Conservation (phyloP, 2,329 filamentous ascomycete species). For the Sodiomyces alkalinus region DNA sequence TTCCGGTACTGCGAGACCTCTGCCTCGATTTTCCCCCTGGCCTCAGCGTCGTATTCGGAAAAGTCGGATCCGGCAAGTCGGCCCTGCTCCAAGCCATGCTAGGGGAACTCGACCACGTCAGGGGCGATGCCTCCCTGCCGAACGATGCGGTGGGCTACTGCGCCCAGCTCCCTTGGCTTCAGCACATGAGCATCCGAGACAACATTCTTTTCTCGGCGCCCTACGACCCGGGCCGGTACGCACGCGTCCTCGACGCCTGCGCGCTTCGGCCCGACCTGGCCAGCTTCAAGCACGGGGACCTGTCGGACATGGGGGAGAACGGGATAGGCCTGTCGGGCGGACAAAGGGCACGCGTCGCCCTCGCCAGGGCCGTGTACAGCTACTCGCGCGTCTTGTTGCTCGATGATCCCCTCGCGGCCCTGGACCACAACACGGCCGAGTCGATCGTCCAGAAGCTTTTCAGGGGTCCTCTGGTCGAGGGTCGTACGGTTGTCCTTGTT, state of each 20-base stretch:
- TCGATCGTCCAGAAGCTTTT: constrained; percentile 47
- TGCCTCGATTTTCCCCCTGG: constrained; percentile 30
- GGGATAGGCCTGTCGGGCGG: constrained; percentile 49
- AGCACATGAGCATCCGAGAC: constrained; percentile 49
- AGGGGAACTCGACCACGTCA: constrained; percentile 51
- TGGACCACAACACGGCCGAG: constrained; percentile 47
- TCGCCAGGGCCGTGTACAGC: constrained; percentile 49
- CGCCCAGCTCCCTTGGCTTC: constrained; percentile 48
- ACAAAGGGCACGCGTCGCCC: constrained; percentile 45
- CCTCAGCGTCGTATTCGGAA: constrained; percentile 40
- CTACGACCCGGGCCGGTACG: constrained; percentile 40
- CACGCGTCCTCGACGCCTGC: constrained; percentile 44
- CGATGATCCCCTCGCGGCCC: constrained; percentile 47
- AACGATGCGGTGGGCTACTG: constrained; percentile 38
- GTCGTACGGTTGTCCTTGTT: constrained; percentile 61
- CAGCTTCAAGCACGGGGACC: constrained; percentile 40
- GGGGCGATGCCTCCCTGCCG: constrained; percentile 30
- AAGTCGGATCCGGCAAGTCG: constrained; percentile 46
- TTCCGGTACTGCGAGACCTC: constrained; percentile 32
- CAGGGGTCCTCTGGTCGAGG: constrained; percentile 41
- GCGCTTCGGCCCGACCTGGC: constrained; percentile 40
- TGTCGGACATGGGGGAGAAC: constrained; percentile 45
- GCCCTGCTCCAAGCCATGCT: constrained; percentile 43
- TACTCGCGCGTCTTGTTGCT: constrained; percentile 39
- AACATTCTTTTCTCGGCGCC: constrained; percentile 48